Base-by-base conservation (phyloP, 163 green algal genomes). In the Chlamydomonas reinhardtii region DNA sequence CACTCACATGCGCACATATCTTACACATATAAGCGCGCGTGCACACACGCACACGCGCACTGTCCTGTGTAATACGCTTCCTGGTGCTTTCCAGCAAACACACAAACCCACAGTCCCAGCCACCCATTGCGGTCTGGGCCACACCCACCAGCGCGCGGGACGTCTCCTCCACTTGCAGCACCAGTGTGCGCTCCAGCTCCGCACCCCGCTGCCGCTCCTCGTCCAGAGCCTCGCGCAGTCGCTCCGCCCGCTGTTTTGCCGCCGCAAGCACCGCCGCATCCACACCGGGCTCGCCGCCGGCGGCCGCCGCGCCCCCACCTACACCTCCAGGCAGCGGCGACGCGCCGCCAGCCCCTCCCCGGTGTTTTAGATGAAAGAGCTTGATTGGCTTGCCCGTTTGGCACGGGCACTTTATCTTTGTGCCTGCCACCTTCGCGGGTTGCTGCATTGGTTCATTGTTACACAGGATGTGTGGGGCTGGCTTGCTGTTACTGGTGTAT, bases 371-470 rank as follows among this genome's bases (percentile, higher is more conserved):
- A 35, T 86, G 54, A 56, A 59, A 86, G 6, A 86, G 80, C 27
- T 29, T 32, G 0, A 86, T 31, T 5, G 80, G 80, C 80, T 79
- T 59, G 4, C 80, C 70, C 19, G 80, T 80, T 34, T 86, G 79
- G 80, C 80, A 86, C 6, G 80, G 80, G 80, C 80, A 86, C 20
- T 48, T 25, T 4, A 14, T 27, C 56, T 73, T 17, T 27, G 70
- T 73, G 54, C 4, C 34, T 34, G 48, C 54, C 52, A 61, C 69
- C 5, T n/a, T 31, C 2, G 32, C 48, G 34, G 54, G 32, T 71
- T 71, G 64, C 29, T 19, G 29, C 29, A 19, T 15, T 29, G 29
- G n/a, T n/a, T n/a, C n/a, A n/a, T n/a, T n/a, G n/a, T n/a, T n/a
- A n/a, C n/a, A n/a, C n/a, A n/a, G n/a, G n/a, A n/a, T 9, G 24